Evolutionary conservation across 768 basidiomycete species (phyloP), one percentile per base, ranked within the genome.

Genomic region (Lactarius trivialis): DNA sequence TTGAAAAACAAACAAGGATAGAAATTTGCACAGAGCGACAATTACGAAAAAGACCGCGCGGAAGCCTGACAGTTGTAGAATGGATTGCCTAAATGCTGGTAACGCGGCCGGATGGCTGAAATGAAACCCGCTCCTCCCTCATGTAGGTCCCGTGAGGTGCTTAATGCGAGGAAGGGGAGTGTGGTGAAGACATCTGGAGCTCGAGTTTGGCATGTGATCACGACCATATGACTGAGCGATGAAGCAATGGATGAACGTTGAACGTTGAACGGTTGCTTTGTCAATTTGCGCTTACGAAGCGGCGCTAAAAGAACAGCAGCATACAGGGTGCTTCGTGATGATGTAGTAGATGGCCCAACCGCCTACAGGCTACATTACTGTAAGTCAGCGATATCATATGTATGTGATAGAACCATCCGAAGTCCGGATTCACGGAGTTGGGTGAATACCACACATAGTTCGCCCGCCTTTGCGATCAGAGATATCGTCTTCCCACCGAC

Each of bases 141-240:
- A 60, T 60, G 63, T 56, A 53, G 58, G 63, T 64, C 63, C 54
- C 58, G 59, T 64, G 63, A 41, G 58, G 53, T 64, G 48, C 48
- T 55, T 26, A 36, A 36, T 51, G 49, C 49, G 32, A 64, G 52
- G 33, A 37, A 50, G 37, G 17, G 30, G 56, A 55, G 37, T 49
- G 32, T 50, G 58, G 24, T 28, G 53, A 50, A 59, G 37, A 45
- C 24, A 55, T 55, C 62, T 59, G 53, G 57, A 59, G 58, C 54
- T 56, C 36, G 19, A 36, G 54, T 3, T 12, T 11, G 54, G 49
- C 63, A 64, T 64, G 63, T 64, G 63, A 64, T 60, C 58, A 50
- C 36, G 58, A 32, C 45, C 63, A 64, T 43, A 56, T 64, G 63
- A 64, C 30, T 7, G 50, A 24, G 53, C 26, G 48, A 55, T 63